Percentiles rank a stretch among this genome's conserved stretches.
Evolutionary conservation across 345 rosid genomes (phyloP).

Genomic region (Populus nigra): DNA sequence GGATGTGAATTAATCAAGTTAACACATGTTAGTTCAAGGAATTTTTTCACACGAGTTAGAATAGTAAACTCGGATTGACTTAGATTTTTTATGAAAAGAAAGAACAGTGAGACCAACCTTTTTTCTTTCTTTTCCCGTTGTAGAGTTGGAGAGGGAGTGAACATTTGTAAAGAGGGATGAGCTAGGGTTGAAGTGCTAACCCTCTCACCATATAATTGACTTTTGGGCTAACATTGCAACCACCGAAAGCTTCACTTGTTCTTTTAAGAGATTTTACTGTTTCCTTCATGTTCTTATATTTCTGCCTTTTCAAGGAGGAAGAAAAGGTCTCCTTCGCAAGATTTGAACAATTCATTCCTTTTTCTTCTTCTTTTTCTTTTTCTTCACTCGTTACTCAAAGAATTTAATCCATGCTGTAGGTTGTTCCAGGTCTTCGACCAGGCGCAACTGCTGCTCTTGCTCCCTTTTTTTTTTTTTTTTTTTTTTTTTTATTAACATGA

Average conservation of each 20-base stretch:
- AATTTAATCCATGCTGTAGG: background rate
- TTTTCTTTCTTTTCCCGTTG: no score
- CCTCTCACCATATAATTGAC: constrained; percentile 25
- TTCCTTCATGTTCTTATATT: background rate
- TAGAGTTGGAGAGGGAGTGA: no score
- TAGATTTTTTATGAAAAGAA: no score
- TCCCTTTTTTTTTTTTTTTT: no score
- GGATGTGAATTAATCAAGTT: no score
- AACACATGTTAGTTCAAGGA: no score
- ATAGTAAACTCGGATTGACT: no score
- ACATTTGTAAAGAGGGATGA: no score
- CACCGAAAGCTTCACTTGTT: background rate
- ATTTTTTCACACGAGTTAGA: no score
- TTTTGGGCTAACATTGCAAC: constrained; percentile 24
- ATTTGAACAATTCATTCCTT: background rate
- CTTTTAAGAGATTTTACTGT: background rate
- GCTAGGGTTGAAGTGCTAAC: background rate
- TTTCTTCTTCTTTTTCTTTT: no score
- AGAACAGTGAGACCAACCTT: no score
- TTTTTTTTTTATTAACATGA: no score
- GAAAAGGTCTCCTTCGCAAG: background rate
- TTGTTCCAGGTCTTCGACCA: background rate
- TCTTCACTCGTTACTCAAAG: background rate
- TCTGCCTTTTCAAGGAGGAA: background rate
- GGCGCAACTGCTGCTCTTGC: background rate